These are phyloP conservation scores for Trametes sp. DNA, from an alignment of 1,284 basidiomycete genomes.

Conservation along the genomic window DNA sequence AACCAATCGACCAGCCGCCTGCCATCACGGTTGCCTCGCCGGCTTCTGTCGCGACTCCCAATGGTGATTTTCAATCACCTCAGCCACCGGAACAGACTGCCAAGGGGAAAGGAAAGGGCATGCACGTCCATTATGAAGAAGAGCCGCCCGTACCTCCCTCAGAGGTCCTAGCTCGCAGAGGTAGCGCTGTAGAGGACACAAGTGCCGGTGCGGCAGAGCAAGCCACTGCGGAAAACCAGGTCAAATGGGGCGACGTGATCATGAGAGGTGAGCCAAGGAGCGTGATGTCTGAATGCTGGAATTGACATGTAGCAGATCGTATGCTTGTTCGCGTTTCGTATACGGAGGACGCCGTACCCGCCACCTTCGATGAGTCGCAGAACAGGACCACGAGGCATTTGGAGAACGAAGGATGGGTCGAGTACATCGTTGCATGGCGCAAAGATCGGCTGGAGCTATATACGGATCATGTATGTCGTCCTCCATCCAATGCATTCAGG, in stretches of 20 bases:
- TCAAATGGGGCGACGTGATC: slow-evolving; percentile 55
- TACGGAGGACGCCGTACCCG: slow-evolving; percentile 60
- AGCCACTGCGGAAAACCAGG: slow-evolving; percentile 36
- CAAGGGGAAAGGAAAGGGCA: slow-evolving; percentile 39
- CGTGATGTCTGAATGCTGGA: not conserved
- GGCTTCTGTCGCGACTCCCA: not conserved
- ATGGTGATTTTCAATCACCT: not conserved
- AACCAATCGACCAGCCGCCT: not conserved
- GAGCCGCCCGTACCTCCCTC: slow-evolving; percentile 56
- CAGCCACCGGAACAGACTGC: not conserved
- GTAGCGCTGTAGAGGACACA: slow-evolving; percentile 58
- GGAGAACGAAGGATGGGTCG: slow-evolving; percentile 73
- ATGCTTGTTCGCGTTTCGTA: slow-evolving; percentile 83
- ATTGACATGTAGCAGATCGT: slow-evolving; percentile 61
- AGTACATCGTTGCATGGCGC: slow-evolving; percentile 84
- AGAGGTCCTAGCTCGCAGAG: slow-evolving; percentile 65
- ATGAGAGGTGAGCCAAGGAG: slow-evolving; percentile 62
- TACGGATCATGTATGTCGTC: slow-evolving; percentile 70
- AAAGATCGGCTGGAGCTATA: slow-evolving; percentile 80
- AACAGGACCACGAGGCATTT: slow-evolving; percentile 69
- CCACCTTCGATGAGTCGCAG: slow-evolving; percentile 71
- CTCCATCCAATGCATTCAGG: not conserved
- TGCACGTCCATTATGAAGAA: slow-evolving; percentile 43
- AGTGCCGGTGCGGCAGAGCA: slow-evolving; percentile 65
- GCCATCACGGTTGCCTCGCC: not conserved